These are phyloP conservation scores for Mallotus japonicus DNA, from an alignment of 441 rosid species.

Conservation along the genomic window DNA sequence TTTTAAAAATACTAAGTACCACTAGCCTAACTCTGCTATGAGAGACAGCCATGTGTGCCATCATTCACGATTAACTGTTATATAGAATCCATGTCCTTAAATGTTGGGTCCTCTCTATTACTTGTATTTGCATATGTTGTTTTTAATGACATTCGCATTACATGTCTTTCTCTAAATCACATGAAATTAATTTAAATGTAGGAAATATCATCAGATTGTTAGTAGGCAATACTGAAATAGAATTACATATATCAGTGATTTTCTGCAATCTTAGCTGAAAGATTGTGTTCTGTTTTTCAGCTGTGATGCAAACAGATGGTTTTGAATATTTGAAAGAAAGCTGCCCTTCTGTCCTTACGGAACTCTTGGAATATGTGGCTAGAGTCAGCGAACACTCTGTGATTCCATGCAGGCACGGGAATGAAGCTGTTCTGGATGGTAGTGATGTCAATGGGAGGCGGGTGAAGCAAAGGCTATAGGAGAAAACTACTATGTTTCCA, in stretches of 20 bases:
- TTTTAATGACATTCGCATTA: too few relatives aligned
- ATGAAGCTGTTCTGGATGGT: conserved; percentile 67
- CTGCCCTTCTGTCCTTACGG: conserved; percentile 63
- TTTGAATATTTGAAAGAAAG: conserved; percentile 74
- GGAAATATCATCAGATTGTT: neutral
- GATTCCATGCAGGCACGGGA: conserved; percentile 42
- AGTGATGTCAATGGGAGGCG: conserved; percentile 75
- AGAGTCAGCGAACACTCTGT: conserved; percentile 52
- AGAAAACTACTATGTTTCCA: neutral
- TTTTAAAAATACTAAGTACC: too few relatives aligned
- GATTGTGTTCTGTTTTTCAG: conserved; percentile 36
- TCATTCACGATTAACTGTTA: too few relatives aligned
- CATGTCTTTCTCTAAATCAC: neutral
- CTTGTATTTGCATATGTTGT: too few relatives aligned
- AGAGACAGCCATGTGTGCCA: too few relatives aligned
- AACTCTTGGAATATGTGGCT: conserved; percentile 33
- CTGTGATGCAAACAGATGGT: conserved; percentile 92
- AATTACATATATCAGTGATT: conserved; percentile 41
- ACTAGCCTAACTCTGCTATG: too few relatives aligned
- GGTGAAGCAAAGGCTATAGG: conserved; percentile 79
- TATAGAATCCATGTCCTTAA: too few relatives aligned
- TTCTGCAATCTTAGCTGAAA: conserved; percentile 32
- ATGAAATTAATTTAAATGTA: neutral
- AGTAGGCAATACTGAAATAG: neutral
- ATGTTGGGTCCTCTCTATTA: too few relatives aligned